These are phyloP conservation scores for Pythium angustatum DNA, from an alignment of 352 stramenopile species.

Conservation along the genomic window DNA sequence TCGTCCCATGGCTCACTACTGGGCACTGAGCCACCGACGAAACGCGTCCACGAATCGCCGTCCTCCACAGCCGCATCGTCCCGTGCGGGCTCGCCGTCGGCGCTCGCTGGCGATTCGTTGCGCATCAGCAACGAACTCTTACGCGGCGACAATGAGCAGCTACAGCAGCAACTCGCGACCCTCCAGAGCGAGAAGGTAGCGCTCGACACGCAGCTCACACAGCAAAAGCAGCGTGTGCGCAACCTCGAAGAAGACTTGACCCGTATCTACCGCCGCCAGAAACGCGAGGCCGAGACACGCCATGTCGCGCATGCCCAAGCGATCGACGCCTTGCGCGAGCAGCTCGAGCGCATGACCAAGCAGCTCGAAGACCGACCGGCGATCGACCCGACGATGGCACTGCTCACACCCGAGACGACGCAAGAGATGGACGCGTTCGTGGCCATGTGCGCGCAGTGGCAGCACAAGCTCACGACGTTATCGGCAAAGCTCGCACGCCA, in stretches of 20 bases:
- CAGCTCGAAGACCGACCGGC: slow-evolving; percentile 24
- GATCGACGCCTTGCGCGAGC: slow-evolving; percentile 24
- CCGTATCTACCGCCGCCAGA: slow-evolving; percentile 39
- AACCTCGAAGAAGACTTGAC: slow-evolving; percentile 45
- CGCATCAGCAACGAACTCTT: slow-evolving; percentile 43
- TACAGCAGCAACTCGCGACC: slow-evolving; percentile 22
- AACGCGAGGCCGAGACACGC: slow-evolving; percentile 34
- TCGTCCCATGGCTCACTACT: background rate
- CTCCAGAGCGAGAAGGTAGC: slow-evolving; percentile 23
- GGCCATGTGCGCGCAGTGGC: slow-evolving; percentile 35
- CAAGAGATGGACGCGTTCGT: slow-evolving; percentile 41
- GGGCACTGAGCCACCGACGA: background rate
- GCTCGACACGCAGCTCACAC: slow-evolving; percentile 21
- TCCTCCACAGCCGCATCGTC: too few species aligned
- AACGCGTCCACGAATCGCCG: background rate
- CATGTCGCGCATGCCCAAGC: slow-evolving; percentile 21
- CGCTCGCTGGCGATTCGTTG: slow-evolving; percentile 29
- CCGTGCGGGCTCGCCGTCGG: background rate
- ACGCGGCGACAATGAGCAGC: slow-evolving; percentile 40
- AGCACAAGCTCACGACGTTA: slow-evolving; percentile 26
- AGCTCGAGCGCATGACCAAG: slow-evolving; percentile 13
- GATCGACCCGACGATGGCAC: background rate
- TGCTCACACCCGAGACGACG: slow-evolving; percentile 19
- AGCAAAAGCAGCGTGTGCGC: slow-evolving; percentile 30
- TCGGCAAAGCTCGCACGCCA: slow-evolving; percentile 27